These are phyloP conservation scores for Casuarina cunninghamiana DNA, from an alignment of 306 rosid species.

Conservation along the genomic window DNA sequence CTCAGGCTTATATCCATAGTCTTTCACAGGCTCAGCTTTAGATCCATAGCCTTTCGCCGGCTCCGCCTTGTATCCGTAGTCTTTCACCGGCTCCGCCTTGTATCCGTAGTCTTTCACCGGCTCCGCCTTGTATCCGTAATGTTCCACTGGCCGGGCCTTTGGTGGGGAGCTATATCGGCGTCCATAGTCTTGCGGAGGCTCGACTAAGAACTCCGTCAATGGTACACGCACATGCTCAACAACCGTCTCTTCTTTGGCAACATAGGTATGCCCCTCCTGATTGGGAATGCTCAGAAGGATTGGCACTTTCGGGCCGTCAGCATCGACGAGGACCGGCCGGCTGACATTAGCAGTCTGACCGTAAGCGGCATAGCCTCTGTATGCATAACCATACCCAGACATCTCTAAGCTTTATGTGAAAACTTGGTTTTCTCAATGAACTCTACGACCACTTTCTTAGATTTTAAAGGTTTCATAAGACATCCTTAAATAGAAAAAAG, in stretches of 20 bases:
- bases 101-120: constrained; percentile 13
- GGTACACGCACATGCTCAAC: constrained; percentile 22
- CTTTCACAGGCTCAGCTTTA: not conserved
- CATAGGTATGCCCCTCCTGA: constrained; percentile 8
- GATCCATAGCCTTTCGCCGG: not conserved
- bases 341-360: not conserved
- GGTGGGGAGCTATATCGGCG: not conserved
- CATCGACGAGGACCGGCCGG: constrained; percentile 19
- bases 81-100: not conserved
- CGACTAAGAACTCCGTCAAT: not conserved
- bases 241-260: constrained; percentile 24
- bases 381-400: constrained; percentile 33
- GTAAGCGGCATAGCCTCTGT: constrained; percentile 27
- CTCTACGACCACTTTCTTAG: not conserved
- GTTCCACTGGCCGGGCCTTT: not conserved
- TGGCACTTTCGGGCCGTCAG: constrained; percentile 21
- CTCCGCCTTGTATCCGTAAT: constrained; percentile 19
- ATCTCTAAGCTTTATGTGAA: constrained; percentile 25
- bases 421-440: not conserved
- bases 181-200: not conserved
- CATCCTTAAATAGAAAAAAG: constrained; percentile 6
- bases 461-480: not conserved
- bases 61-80: too few relatives aligned
- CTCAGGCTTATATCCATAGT: not conserved
- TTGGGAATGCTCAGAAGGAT: not conserved